phyloP scores from a whole-genome alignment of 805 yeast genomes.

The Kodamaea leandrae region DNA sequence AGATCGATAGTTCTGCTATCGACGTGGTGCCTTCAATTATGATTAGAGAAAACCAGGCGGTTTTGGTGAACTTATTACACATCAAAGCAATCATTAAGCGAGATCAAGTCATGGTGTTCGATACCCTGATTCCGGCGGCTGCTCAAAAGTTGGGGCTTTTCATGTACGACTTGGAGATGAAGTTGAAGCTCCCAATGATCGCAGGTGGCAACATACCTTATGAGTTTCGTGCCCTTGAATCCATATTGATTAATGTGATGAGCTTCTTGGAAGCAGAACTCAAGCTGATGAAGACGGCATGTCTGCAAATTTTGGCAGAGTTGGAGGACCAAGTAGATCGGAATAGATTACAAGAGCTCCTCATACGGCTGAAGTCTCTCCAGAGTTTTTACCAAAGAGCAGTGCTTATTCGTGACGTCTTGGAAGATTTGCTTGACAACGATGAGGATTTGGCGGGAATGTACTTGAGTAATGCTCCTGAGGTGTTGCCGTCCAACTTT shows the following conservation, averaged over 20 bases:
- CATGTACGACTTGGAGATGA: constrained; percentile 80
- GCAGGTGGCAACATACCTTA: constrained; percentile 36
- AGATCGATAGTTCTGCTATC: constrained; percentile 67
- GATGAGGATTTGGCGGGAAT: constrained; percentile 82
- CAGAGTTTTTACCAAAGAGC: constrained; percentile 75
- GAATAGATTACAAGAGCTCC: constrained; percentile 65
- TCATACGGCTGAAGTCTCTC: constrained; percentile 69
- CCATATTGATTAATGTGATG: constrained; percentile 78
- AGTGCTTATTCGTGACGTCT: constrained; percentile 68
- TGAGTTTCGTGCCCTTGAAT: constrained; percentile 82
- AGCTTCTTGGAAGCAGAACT: constrained; percentile 75
- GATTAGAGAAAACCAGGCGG: constrained; percentile 69
- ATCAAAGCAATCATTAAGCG: constrained; percentile 86
- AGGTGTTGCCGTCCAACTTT: constrained; percentile 34
- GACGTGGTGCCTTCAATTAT: constrained; percentile 90
- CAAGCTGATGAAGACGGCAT: constrained; percentile 51
- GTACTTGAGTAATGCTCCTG: constrained; percentile 56
- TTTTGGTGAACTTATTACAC: constrained; percentile 78
- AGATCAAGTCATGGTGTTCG: constrained; percentile 80
- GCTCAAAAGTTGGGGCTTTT: constrained; percentile 71
- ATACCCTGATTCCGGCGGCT: constrained; percentile 64
- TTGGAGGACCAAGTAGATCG: constrained; percentile 80
- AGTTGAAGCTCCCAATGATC: constrained; percentile 43
- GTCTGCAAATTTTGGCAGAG: constrained; percentile 64
- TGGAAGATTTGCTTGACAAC: constrained; percentile 80